These are phyloP conservation scores for Pugionium dolabratum DNA, from an alignment of 345 rosid species.

Conservation along the genomic window DNA sequence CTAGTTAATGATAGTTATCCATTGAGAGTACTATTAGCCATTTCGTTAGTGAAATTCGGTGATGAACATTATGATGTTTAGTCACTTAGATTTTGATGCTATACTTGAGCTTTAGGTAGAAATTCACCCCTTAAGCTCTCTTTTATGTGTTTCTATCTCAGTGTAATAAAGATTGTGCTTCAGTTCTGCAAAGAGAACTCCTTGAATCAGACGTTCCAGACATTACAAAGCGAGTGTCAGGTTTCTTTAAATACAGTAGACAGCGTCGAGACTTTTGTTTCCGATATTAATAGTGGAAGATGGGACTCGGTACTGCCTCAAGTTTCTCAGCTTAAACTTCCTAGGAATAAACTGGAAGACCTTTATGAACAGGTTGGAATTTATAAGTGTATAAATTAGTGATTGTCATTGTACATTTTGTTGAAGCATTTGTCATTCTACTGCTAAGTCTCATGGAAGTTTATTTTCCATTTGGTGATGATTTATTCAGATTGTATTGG, in stretches of 20 bases:
- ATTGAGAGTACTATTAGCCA: not conserved
- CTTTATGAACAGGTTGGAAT: conserved; percentile 80
- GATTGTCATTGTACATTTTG: not conserved
- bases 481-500: conserved; percentile 73
- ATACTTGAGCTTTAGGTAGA: not conserved
- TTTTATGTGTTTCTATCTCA: conserved; percentile 35
- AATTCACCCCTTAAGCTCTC: not conserved
- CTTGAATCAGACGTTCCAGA: conserved; percentile 90
- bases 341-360: conserved; percentile 86
- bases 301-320: conserved; percentile 94
- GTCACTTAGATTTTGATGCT: not conserved
- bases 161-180: conserved; percentile 94
- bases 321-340: conserved; percentile 91
- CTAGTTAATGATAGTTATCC: not conserved
- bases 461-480: conserved; percentile 15
- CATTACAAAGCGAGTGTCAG: conserved; percentile 90
- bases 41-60: not conserved
- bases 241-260: conserved; percentile 93
- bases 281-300: conserved; percentile 84
- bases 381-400: not conserved
- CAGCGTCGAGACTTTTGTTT: conserved; percentile 87
- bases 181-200: conserved; percentile 99
- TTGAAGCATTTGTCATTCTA: conserved; percentile 11
- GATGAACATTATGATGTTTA: conserved; percentile 13
- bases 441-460: conserved; percentile 5